These are phyloP conservation scores for Scheffersomyces ergatensis DNA, from an alignment of 805 yeast species.

Conservation along the genomic window DNA sequence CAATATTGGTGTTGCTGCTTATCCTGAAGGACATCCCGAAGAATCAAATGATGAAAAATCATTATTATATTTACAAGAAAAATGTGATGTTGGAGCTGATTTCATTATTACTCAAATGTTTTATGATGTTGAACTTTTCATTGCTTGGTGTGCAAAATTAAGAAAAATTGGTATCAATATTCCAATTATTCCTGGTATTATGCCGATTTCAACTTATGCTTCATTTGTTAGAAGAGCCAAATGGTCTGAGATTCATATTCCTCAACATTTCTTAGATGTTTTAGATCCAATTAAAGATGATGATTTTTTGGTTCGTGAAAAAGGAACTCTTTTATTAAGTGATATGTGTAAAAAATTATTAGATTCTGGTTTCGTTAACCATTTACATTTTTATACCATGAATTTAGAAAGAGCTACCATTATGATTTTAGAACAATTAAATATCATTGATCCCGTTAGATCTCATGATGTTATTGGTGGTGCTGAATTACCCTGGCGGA, in stretches of 20 bases:
- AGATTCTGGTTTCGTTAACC: constrained; percentile 71
- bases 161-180: constrained; percentile 71
- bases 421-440: constrained; percentile 78
- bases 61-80: constrained; percentile 71
- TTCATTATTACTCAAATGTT: constrained; percentile 97
- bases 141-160: constrained; percentile 74
- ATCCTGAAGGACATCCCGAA: constrained; percentile 97
- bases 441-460: constrained; percentile 47
- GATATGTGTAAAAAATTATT: constrained; percentile 78
- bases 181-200: constrained; percentile 95
- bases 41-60: constrained; percentile 52
- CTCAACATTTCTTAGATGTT: constrained; percentile 63
- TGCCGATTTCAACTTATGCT: constrained; percentile 97
- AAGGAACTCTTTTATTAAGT: constrained; percentile 78
- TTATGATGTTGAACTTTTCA: constrained; percentile 84
- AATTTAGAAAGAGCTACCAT: constrained; percentile 88
- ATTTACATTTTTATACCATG: constrained; percentile 96
- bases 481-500: constrained; percentile 78
- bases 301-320: constrained; percentile 81
- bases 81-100: constrained; percentile 91
- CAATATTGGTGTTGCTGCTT: constrained; percentile 94
- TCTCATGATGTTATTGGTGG: constrained; percentile 39
- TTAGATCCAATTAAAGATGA: constrained; percentile 86
- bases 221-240: constrained; percentile 89
- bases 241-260: constrained; percentile 88